These are phyloP conservation scores for Hanseniaspora hatyaiensis DNA, from an alignment of 805 yeast genomes.

Conservation along the genomic window DNA sequence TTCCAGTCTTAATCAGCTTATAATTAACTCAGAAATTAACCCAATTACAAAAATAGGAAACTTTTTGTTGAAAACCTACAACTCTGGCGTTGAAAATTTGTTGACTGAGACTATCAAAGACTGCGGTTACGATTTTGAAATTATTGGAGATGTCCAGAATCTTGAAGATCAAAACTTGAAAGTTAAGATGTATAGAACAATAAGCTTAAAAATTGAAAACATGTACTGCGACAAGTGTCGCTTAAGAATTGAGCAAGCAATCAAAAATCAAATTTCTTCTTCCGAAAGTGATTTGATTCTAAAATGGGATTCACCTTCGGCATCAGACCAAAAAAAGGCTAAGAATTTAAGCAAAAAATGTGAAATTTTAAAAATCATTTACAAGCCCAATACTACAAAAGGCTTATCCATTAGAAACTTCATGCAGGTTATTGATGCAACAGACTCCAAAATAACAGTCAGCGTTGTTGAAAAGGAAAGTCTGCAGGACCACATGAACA, in stretches of 20 bases:
- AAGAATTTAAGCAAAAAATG: neutral
- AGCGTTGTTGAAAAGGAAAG: slow-evolving; percentile 43
- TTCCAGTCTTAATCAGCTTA: slow-evolving; percentile 36
- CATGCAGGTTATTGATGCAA: slow-evolving; percentile 36
- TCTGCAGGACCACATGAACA: slow-evolving; percentile 51
- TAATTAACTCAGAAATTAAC: slow-evolving; percentile 34
- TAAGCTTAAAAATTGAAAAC: slow-evolving; percentile 35
- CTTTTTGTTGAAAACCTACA: slow-evolving; percentile 37
- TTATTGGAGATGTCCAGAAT: slow-evolving; percentile 34
- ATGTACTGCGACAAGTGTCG: slow-evolving; percentile 70
- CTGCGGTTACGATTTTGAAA: slow-evolving; percentile 50
- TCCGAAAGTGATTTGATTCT: neutral
- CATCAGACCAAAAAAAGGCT: neutral
- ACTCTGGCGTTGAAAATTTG: slow-evolving; percentile 27
- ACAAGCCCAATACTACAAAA: slow-evolving; percentile 38
- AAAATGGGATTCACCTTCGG: neutral
- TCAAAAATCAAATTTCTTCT: slow-evolving; percentile 45
- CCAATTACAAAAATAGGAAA: slow-evolving; percentile 48
- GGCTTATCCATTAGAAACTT: slow-evolving; percentile 45
- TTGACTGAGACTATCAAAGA: slow-evolving; percentile 46
- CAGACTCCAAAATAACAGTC: slow-evolving; percentile 34
- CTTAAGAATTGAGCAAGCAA: slow-evolving; percentile 37
- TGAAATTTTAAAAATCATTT: slow-evolving; percentile 53
- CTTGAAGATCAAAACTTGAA: slow-evolving; percentile 41
- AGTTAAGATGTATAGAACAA: slow-evolving; percentile 21